A percentile compares a stretch with the other conserved stretches of the same genome.
Evolutionary conservation across 441 rosid genomes (phyloP).

Genomic region (Eruca vesicaria): DNA sequence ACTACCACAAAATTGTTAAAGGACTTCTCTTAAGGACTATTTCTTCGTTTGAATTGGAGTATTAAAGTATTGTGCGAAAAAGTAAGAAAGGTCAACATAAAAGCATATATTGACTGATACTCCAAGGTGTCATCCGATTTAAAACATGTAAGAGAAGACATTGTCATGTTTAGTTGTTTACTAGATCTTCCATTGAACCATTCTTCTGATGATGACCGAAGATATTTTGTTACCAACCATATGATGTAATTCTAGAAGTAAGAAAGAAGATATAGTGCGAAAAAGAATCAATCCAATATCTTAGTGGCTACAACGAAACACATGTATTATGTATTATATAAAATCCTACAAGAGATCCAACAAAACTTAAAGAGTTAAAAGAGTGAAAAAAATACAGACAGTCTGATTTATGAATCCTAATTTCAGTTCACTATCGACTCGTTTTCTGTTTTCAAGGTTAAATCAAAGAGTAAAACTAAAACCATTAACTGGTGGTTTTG

Average conservation of each 20-base stretch:
- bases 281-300: neutral
- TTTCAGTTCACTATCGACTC: neutral
- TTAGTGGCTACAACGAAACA: neutral
- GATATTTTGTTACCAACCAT: neutral
- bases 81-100: neutral
- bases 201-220: neutral
- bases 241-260: neutral
- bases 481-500: neutral
- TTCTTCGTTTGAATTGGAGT: neutral
- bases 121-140: neutral
- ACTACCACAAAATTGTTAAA: neutral
- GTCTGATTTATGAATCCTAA: neutral
- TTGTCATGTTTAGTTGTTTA: neutral
- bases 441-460: neutral
- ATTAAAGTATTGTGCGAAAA: neutral
- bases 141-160: neutral
- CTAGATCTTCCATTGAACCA: neutral
- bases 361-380: neutral
- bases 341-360: neutral
- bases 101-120: neutral
- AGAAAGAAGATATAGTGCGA: neutral
- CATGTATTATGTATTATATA: neutral
- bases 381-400: neutral
- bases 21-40: neutral
- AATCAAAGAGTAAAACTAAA: neutral